phyloP scores from a whole-genome alignment of 1,284 basidiomycete species.

The Vanrija pseudolonga region DNA sequence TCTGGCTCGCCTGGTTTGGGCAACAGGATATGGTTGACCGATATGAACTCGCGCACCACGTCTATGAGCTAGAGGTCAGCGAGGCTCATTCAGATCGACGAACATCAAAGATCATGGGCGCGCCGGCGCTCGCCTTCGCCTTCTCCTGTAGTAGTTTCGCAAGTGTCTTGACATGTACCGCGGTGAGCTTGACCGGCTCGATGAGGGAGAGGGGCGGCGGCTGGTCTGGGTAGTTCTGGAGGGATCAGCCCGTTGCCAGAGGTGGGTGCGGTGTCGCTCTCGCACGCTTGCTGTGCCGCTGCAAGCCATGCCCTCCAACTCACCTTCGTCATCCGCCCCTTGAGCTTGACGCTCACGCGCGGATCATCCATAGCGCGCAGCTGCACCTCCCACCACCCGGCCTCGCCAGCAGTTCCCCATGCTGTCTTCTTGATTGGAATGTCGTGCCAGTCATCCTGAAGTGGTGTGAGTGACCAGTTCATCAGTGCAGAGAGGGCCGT shows the following conservation, averaged over 20 bases:
- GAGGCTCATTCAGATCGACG: neutral
- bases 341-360: constrained; percentile 38
- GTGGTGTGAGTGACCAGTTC: constrained; percentile 1
- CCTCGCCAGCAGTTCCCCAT: constrained; percentile 43
- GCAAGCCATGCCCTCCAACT: constrained; percentile 1
- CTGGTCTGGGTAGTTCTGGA: constrained; percentile 40
- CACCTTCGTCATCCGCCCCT: constrained; percentile 42
- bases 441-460: constrained; percentile 46
- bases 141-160: constrained; percentile 37
- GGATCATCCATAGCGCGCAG: constrained; percentile 33
- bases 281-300: neutral
- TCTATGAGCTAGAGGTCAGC: constrained; percentile 29
- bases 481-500: neutral
- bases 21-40: constrained; percentile 40
- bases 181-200: constrained; percentile 35
- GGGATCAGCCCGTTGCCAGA: neutral
- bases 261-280: too few relatives aligned
- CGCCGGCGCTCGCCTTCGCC: constrained; percentile 35
- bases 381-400: constrained; percentile 44
- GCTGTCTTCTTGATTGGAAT: constrained; percentile 42
- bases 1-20: constrained; percentile 33
- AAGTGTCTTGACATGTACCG: constrained; percentile 36
- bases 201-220: constrained; percentile 35
- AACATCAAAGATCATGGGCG: constrained; percentile 47
- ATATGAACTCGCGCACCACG: constrained; percentile 40